Conservation (phyloP, 1,139 yeast genomes). For the Chernovozyma aurita region DNA sequence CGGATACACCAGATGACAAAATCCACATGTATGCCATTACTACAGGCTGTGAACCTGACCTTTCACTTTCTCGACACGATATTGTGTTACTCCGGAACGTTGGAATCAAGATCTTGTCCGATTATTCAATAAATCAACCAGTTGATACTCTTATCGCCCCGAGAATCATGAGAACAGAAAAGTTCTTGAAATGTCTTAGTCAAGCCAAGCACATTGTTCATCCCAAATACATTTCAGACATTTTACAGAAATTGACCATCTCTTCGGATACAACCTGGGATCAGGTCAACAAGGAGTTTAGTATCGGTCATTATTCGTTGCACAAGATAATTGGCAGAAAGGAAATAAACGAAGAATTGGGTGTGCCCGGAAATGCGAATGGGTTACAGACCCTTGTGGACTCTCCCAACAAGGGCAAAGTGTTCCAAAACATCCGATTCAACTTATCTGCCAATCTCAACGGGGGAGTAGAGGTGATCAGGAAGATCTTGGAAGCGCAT, state of each 20-base stretch:
- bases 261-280: slow-evolving; percentile 16
- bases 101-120: slow-evolving; percentile 40
- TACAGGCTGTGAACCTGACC: slow-evolving; percentile 58
- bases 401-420: slow-evolving; percentile 26
- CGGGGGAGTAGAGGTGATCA: slow-evolving; percentile 64
- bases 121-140: slow-evolving; percentile 18
- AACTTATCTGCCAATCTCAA: slow-evolving; percentile 59
- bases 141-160: slow-evolving; percentile 69
- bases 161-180: slow-evolving; percentile 74
- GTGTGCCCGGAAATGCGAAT: slow-evolving; percentile 15
- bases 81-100: slow-evolving; percentile 21
- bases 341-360: slow-evolving; percentile 32
- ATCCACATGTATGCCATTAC: slow-evolving; percentile 39
- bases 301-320: slow-evolving; percentile 29
- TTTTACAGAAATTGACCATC: slow-evolving; percentile 23
- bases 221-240: slow-evolving; percentile 43
- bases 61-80: slow-evolving; percentile 35
- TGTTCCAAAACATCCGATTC: slow-evolving; percentile 45
- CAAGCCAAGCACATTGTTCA: slow-evolving; percentile 38
- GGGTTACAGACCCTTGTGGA: slow-evolving; percentile 19
- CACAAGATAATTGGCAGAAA: slow-evolving; percentile 28
- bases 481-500: slow-evolving; percentile 61
- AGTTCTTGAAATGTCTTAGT: slow-evolving; percentile 54
- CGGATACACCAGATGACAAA: not conserved
- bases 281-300: slow-evolving; percentile 17